Evolutionary conservation across 2,329 filamentous ascomycete genomes (phyloP).

Genomic region (Phyllosticta capitalensis): DNA sequence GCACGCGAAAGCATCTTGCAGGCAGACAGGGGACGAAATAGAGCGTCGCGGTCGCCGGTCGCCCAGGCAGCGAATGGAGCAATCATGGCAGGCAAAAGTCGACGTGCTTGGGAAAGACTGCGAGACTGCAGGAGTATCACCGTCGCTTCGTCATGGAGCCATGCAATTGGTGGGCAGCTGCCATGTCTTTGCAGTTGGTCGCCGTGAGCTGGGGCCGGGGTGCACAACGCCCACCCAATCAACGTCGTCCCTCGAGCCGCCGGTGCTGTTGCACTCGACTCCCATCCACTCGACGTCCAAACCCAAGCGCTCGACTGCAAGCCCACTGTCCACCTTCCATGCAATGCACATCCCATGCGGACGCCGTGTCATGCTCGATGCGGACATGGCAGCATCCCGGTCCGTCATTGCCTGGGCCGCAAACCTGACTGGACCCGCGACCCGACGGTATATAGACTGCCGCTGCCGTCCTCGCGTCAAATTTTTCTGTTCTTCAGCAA

Average conservation of each 20-base stretch:
- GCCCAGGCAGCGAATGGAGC: background rate
- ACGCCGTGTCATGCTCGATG: background rate
- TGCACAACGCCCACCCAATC: background rate
- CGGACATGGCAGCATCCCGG: constrained; percentile 8
- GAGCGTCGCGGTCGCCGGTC: background rate
- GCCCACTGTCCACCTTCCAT: background rate
- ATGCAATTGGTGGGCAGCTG: constrained; percentile 1
- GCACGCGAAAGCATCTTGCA: background rate
- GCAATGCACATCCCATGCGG: constrained; percentile 2
- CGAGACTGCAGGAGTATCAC: constrained; percentile 11
- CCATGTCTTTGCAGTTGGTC: background rate
- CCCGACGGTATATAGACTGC: background rate
- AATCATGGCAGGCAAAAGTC: background rate
- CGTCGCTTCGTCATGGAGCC: background rate
- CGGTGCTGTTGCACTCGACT: background rate
- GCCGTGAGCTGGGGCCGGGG: background rate
- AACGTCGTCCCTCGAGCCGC: constrained; percentile 2
- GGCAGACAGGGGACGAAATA: background rate
- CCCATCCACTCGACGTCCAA: constrained; percentile 10
- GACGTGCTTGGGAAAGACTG: constrained; percentile 7
- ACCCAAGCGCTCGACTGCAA: constrained; percentile 7
- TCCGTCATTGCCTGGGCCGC: constrained; percentile 8
- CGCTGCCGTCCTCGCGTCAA: background rate
- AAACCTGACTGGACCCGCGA: background rate
- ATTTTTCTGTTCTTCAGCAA: constrained; percentile 37